Evolutionary conservation across 2,329 filamentous ascomycete genomes (phyloP).

Genomic region (Microsporum audouinii): DNA sequence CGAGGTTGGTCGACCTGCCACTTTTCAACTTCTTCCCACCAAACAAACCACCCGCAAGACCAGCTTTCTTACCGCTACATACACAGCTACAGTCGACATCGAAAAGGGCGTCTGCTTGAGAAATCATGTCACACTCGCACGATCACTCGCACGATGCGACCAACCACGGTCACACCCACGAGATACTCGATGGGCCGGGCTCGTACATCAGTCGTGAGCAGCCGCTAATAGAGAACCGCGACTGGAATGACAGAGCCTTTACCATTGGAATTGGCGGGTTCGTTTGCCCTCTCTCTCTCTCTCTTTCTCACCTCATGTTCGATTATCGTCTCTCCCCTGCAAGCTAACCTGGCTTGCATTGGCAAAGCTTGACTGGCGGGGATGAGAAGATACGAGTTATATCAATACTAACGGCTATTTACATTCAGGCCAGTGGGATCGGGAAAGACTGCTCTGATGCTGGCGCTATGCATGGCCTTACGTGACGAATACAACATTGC

Average conservation of each 20-base stretch:
- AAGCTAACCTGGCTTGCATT: not conserved
- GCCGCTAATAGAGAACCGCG: conserved; percentile 78
- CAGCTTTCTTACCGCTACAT: no score
- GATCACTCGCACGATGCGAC: conserved; percentile 51
- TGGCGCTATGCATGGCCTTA: conserved; percentile 76
- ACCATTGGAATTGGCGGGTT: conserved; percentile 98
- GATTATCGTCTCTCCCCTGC: not conserved
- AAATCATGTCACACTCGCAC: conserved; percentile 18
- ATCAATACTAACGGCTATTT: not conserved
- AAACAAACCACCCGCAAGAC: not conserved
- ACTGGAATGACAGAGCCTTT: conserved; percentile 83
- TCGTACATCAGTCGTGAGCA: conserved; percentile 84
- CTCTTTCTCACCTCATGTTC: not conserved
- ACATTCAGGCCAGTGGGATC: conserved; percentile 72
- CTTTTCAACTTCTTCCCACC: not conserved
- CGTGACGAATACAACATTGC: conserved; percentile 75
- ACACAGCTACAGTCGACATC: not conserved
- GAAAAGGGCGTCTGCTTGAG: not conserved
- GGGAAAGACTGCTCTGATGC: conserved; percentile 94
- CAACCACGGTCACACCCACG: conserved; percentile 82
- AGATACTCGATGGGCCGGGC: conserved; percentile 87
- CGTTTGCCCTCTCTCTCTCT: conserved; percentile 20
- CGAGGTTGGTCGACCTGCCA: not conserved
- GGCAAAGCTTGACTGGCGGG: not conserved
- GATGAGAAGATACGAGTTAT: not conserved